A percentile compares a stretch with the other conserved stretches of the same genome.
phyloP scores from a whole-genome alignment of 116 monocot genomes.

The Zostera marina region DNA sequence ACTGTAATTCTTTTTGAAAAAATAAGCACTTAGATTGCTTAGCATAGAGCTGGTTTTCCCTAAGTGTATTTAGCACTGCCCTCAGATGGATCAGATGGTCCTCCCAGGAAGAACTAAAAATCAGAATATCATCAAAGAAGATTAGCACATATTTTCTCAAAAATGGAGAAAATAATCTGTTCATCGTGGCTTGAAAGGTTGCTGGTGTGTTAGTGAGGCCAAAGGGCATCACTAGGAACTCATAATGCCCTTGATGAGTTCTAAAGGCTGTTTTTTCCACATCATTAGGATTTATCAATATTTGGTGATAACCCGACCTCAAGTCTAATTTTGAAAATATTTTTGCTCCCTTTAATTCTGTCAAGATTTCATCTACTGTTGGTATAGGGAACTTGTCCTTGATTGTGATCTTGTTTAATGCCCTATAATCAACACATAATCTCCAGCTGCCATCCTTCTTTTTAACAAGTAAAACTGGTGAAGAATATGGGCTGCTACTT shows the following conservation, averaged over 20 bases:
- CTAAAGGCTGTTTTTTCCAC: background rate
- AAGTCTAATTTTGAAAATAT: background rate
- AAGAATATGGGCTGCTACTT: no score
- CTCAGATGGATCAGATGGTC: background rate
- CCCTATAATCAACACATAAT: background rate
- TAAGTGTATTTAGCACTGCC: background rate
- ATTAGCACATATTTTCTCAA: background rate
- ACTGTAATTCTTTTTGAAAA: no score
- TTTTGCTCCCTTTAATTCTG: background rate
- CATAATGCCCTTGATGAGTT: conserved; percentile 4
- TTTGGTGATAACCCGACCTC: background rate
- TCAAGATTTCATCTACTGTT: background rate
- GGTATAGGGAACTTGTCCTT: background rate
- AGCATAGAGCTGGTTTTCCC: no score
- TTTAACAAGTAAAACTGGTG: background rate
- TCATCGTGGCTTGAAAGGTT: background rate
- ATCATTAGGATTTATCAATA: background rate
- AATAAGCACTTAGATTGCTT: no score
- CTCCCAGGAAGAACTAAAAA: background rate
- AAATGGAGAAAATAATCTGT: background rate
- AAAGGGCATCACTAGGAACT: conserved; percentile 1
- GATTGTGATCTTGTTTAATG: background rate
- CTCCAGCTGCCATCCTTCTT: background rate
- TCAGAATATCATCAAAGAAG: conserved; percentile 6
- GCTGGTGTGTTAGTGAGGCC: background rate